These are phyloP conservation scores for Lumnitzera littorea DNA, from an alignment of 345 rosid genomes.

Conservation along the genomic window DNA sequence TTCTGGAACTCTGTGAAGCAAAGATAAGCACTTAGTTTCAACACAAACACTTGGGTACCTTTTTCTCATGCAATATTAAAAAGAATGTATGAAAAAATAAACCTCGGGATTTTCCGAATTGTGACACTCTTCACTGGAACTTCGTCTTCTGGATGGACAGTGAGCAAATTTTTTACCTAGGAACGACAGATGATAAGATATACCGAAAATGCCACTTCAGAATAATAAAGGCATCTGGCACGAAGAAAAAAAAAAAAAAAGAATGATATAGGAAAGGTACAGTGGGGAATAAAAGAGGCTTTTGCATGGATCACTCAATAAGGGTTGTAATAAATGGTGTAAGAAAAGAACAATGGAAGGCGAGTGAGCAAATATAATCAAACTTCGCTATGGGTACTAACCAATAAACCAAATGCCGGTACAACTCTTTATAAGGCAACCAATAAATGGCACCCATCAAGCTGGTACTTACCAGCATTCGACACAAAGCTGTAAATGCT, in stretches of 20 bases:
- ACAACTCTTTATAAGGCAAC: no score
- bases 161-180: slow-evolving; percentile 80
- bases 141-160: slow-evolving; percentile 76
- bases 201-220: no score
- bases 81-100: slow-evolving; percentile 6
- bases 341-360: no score
- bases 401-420: no score
- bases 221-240: no score
- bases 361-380: no score
- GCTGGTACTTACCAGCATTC: not conserved
- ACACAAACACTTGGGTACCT: not conserved
- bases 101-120: slow-evolving; percentile 90
- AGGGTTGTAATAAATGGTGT: no score
- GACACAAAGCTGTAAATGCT: not conserved
- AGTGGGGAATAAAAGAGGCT: no score
- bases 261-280: no score
- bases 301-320: no score
- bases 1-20: slow-evolving; percentile 51
- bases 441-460: not conserved
- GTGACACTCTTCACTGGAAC: slow-evolving; percentile 79
- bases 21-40: not conserved
- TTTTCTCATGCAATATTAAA: not conserved
- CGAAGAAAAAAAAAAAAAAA: no score
- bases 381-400: no score
- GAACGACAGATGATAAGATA: not conserved